Evolutionary conservation across 331 rosid genomes (phyloP).

Genomic region (Quercus tomentella): DNA sequence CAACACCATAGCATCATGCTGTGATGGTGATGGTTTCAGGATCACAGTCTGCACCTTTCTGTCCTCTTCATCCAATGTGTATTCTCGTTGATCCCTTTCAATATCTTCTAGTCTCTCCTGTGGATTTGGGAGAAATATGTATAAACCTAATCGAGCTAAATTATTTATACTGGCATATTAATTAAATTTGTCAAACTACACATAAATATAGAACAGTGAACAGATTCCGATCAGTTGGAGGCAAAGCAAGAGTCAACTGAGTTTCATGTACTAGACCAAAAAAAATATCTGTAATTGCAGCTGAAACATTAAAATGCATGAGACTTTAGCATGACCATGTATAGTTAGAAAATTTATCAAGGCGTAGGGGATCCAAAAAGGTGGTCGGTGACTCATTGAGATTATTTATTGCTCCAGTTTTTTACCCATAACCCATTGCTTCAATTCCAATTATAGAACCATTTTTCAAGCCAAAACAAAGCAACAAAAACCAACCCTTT

Average conservation of each 20-base stretch:
- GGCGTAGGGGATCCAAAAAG: not conserved
- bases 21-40: constrained; percentile 78
- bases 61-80: constrained; percentile 96
- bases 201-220: not conserved
- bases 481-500: not conserved
- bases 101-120: constrained; percentile 94
- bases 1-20: constrained; percentile 61
- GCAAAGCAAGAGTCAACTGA: not conserved
- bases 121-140: constrained; percentile 14
- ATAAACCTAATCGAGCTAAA: constrained; percentile 10
- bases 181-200: not conserved
- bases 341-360: not conserved
- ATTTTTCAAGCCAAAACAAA: not conserved
- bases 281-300: not conserved
- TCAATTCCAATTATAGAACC: not conserved
- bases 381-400: not conserved
- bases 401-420: not conserved
- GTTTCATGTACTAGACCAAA: not conserved
- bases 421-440: not conserved
- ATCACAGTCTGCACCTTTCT: constrained; percentile 74
- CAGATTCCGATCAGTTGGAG: constrained; percentile 8
- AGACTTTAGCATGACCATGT: not conserved
- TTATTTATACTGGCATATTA: not conserved
- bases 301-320: not conserved
- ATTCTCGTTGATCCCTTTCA: constrained; percentile 86